Evolutionary conservation across 164 flowering plant genomes (phyloP).

Genomic region (Chloranthus sessilifolius): DNA sequence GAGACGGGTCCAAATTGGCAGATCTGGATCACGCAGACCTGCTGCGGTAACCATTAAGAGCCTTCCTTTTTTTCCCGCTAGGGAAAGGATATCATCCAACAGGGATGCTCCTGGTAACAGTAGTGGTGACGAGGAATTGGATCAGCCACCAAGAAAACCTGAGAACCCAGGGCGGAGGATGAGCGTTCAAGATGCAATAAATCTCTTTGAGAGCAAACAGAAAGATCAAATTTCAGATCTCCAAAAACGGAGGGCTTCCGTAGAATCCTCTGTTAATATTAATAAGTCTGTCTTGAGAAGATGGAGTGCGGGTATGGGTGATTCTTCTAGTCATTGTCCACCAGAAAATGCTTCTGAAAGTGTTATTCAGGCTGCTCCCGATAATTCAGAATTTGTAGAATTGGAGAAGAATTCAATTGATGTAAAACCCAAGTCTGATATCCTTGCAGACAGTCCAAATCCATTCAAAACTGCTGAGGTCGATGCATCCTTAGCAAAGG

Average conservation of each 20-base stretch:
- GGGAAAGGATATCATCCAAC: conserved; percentile 41
- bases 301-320: conserved; percentile 83
- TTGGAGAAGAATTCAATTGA: conserved; percentile 17
- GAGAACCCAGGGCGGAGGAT: conserved; percentile 54
- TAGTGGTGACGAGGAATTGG: conserved; percentile 56
- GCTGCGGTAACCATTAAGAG: conserved; percentile 72
- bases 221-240: conserved; percentile 42
- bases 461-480: conserved; percentile 21
- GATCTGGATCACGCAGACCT: conserved; percentile 68
- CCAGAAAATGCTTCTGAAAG: conserved; percentile 32
- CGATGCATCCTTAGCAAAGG: conserved; percentile 16
- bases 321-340: conserved; percentile 30
- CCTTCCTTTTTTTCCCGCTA: conserved; percentile 50
- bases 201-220: conserved; percentile 84
- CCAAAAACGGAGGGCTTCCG: conserved; percentile 37
- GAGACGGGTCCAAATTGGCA: conserved; percentile 83
- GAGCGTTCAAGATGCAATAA: conserved; percentile 87
- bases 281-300: conserved; percentile 74
- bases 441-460: conserved; percentile 11
- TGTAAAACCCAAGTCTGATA: conserved; percentile 20
- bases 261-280: conserved; percentile 25
- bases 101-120: conserved; percentile 37
- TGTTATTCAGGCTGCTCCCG: conserved; percentile 8
- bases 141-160: conserved; percentile 31
- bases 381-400: conserved; percentile 21